Base-by-base conservation (phyloP, 225 moss, liverwort and hornwort genomes). In the Ulota crispa region DNA sequence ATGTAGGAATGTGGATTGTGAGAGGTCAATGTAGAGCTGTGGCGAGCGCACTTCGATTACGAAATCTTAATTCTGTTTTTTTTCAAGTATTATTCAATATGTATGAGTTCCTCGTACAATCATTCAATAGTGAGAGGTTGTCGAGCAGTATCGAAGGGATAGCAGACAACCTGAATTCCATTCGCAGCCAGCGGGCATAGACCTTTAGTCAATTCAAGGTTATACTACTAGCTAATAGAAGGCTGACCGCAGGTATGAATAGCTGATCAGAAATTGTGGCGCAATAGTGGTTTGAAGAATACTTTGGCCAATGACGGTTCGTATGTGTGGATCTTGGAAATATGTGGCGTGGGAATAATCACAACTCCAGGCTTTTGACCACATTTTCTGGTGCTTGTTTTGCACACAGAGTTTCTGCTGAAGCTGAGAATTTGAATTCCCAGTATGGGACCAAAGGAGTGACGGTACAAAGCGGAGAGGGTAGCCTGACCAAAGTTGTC, bases 401-500 rank as follows among this genome's bases (percentile, higher is more conserved):
- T 67, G 62, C 36, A 34, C 64, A 53, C 88, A 91, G 91, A 64
- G 85, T 87, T 62, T 83, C 89, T 23, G 79, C 79, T 56, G 88
- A 79, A 54, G 86, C 88, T 56, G 90, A 91, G 71, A 93, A 88
- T 85, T 81, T 94, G 84, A 92, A 91, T 82, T 89, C 85, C 65
- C 82, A 89, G 50, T 92, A 87, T 81, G 95, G 88, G 4, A 89
- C 82, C 78, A 88, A 92, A 81, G 95, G 98, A 75, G 92, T 99
- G 64, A 85, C 93, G 80, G 89, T 93, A 75, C 80, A 84, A 53
- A 93, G 86, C 42, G 98, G 94, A 57, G 91, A 91, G 78, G 98
- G 98, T 65, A 94, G 94, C 16, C 91, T 99, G 23, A 91, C 93
- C 78, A 93, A 90, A 90, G 85, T 99, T 62, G 92, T 84, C 75